Conservation (phyloP, 768 basidiomycete genomes). For the Mycena chlorophos region DNA sequence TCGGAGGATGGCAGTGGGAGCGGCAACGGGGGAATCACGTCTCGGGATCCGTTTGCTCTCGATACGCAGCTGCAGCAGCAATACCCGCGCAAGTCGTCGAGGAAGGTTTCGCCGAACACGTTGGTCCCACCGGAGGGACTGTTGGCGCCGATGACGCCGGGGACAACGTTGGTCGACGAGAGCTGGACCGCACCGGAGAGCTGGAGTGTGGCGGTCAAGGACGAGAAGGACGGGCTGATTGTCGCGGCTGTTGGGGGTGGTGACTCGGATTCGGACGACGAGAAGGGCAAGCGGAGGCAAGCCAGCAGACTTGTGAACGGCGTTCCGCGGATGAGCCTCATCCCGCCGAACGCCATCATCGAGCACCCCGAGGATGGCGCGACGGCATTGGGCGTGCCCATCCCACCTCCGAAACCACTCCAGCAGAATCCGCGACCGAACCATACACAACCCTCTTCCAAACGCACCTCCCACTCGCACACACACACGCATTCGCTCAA, state of each 20-base stretch:
- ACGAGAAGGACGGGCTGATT: slow-evolving; percentile 37
- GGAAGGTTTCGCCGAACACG: slow-evolving; percentile 58
- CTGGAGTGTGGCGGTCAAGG: slow-evolving; percentile 63
- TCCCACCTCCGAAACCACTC: slow-evolving; percentile 7
- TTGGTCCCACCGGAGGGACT: slow-evolving; percentile 24
- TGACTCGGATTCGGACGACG: slow-evolving; percentile 35
- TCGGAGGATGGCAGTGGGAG: slow-evolving; percentile 33
- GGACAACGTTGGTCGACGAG: slow-evolving; percentile 5
- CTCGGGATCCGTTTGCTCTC: slow-evolving; percentile 43
- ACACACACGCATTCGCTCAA: no score
- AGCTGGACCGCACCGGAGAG: slow-evolving; percentile 74
- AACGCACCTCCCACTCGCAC: no score
- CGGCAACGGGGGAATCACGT: slow-evolving; percentile 35
- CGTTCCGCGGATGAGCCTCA: background rate
- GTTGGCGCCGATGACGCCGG: slow-evolving; percentile 1
- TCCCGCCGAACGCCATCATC: background rate
- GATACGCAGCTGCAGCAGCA: slow-evolving; percentile 2
- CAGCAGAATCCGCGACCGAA: slow-evolving; percentile 9
- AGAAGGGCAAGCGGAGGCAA: slow-evolving; percentile 10
- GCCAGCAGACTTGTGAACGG: background rate
- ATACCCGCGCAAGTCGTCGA: slow-evolving; percentile 20
- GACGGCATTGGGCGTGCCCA: background rate
- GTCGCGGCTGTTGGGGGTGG: slow-evolving; percentile 32
- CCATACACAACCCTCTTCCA: no score
- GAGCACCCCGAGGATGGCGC: background rate